Conservation (phyloP, 208 protist species). For the Leishmania tropica region DNA sequence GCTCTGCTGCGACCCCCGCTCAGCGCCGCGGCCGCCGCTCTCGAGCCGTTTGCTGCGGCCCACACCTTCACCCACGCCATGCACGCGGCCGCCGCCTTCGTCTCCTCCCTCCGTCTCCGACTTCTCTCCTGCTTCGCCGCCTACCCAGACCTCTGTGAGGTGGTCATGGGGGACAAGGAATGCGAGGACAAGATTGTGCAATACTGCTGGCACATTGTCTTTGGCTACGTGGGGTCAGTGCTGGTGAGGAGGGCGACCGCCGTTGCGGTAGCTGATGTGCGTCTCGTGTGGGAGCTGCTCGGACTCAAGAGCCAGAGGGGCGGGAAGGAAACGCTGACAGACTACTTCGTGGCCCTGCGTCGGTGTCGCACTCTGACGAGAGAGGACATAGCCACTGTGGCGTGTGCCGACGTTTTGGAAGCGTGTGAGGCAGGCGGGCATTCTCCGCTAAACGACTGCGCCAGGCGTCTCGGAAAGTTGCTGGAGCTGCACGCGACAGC, state of each 20-base stretch:
- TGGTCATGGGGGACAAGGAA: slow-evolving; percentile 23
- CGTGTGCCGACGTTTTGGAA: neutral
- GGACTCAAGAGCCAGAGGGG: slow-evolving; percentile 15
- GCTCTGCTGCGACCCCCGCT: slow-evolving; percentile 11
- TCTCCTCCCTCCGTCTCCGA: slow-evolving; percentile 71
- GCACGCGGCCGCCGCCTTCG: slow-evolving; percentile 50
- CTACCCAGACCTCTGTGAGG: slow-evolving; percentile 46
- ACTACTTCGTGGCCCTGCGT: slow-evolving; percentile 24
- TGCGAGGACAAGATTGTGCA: slow-evolving; percentile 33
- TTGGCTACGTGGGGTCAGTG: slow-evolving; percentile 42
- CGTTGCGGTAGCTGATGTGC: slow-evolving; percentile 34
- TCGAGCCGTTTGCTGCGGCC: slow-evolving; percentile 26
- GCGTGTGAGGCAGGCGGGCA: neutral
- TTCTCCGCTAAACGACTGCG: neutral
- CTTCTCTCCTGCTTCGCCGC: slow-evolving; percentile 56
- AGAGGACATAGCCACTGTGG: slow-evolving; percentile 6
- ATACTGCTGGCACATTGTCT: slow-evolving; percentile 57
- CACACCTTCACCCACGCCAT: slow-evolving; percentile 48
- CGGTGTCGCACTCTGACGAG: slow-evolving; percentile 15
- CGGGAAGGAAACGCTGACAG: slow-evolving; percentile 20
- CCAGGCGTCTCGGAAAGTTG: neutral
- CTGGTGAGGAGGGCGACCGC: slow-evolving; percentile 47
- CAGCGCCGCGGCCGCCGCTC: slow-evolving; percentile 18
- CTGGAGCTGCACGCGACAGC: neutral
- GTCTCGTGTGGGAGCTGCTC: slow-evolving; percentile 25